Base-by-base conservation (phyloP, 1,139 yeast species). In the Petasospora rhodanensis region DNA sequence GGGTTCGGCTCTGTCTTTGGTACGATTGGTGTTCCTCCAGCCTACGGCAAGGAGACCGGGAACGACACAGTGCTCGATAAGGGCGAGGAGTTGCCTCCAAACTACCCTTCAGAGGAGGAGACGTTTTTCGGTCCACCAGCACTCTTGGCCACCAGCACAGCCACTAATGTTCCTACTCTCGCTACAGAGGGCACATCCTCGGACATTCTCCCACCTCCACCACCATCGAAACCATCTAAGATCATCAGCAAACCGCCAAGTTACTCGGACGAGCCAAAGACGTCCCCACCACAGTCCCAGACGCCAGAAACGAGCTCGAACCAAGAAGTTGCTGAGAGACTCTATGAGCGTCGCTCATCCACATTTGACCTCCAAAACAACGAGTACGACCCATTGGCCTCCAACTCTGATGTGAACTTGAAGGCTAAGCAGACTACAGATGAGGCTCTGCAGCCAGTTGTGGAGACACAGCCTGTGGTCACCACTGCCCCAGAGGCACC, bases 1-100 rank as follows among this genome's bases (percentile, higher is more conserved):
- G 96, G 96, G 4, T 81, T 91, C 47, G 95, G 95, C 18, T 81
- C 83, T 28, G 72, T 75, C 25, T 77, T 65, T 37, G 91, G 89
- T 1, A 69, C 74, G 2, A 68, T 81, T 40, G 86, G 86, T 4
- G 80, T 86, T 3, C 91, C 91, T 2, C 91, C 91, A 0, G 70
- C 83, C 2, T 81, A 81, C 57, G 52, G 66, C 18, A 68, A 62
- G 53, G 59, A 40, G 66, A 73, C 34, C 63, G 71, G 43, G 43
- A 73, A 49, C 62, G 85, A 79, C 47, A 66, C 73, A 22, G 57
- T 82, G 4, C 61, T 82, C 34, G 89, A 77, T 44, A 76, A 73
- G 53, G 91, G 91, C 2, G 91, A 79, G 42, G 81, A 73, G 28
- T 56, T 81, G 24, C 91, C 91, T 12, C 89, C 89, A 3, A 58